These are phyloP conservation scores for Vinca minor DNA, from an alignment of 257 asterid genomes.

Conservation along the genomic window DNA sequence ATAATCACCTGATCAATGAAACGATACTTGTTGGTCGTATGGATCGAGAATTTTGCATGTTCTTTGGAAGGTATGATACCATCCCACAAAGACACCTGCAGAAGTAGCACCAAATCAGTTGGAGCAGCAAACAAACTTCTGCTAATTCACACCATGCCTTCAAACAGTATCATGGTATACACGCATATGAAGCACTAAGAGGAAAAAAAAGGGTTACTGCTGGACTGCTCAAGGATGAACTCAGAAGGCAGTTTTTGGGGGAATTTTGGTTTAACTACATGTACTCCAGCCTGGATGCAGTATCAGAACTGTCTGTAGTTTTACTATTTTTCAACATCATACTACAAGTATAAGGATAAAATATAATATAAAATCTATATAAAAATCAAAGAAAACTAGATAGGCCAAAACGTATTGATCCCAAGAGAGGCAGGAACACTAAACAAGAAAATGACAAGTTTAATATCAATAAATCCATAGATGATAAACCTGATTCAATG, in stretches of 20 bases:
- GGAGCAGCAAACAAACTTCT: constrained; percentile 3
- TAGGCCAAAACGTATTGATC: neutral
- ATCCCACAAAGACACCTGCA: constrained; percentile 85
- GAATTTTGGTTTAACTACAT: neutral
- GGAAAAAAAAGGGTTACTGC: neutral
- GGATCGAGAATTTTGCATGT: constrained; percentile 66
- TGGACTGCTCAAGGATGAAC: neutral
- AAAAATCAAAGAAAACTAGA: neutral
- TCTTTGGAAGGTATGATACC: constrained; percentile 77
- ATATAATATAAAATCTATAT: neutral
- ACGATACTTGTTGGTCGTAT: constrained; percentile 71
- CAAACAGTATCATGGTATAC: neutral
- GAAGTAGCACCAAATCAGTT: constrained; percentile 13
- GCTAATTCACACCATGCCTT: neutral
- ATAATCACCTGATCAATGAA: constrained; percentile 65
- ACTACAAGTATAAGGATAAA: neutral
- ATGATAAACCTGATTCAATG: constrained; percentile 64
- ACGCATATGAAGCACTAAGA: too few species aligned
- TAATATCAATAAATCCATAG: neutral
- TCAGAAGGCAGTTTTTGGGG: neutral
- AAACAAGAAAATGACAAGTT: neutral
- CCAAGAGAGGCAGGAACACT: neutral
- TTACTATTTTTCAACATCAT: neutral
- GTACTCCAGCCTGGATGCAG: neutral
- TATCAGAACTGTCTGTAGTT: neutral